phyloP scores from a whole-genome alignment of 1,139 yeast genomes.

The Lodderomyces theae region DNA sequence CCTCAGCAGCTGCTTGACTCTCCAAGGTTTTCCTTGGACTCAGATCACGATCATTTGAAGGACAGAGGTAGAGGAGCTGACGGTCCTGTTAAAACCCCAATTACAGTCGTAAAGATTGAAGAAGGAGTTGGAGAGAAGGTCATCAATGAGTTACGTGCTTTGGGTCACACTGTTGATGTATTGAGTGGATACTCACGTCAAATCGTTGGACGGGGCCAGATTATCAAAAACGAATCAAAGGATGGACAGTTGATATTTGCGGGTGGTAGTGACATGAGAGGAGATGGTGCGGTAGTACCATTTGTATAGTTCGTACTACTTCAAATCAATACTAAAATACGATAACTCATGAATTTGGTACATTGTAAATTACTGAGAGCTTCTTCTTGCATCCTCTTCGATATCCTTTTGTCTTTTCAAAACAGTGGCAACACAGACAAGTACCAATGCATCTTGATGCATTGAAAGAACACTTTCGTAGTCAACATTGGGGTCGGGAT shows the following conservation, averaged over 20 bases:
- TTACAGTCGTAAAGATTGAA: conserved; percentile 63
- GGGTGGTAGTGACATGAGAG: conserved; percentile 77
- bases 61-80: conserved; percentile 62
- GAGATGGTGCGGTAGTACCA: conserved; percentile 71
- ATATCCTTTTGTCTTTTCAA: conserved; percentile 15
- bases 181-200: conserved; percentile 47
- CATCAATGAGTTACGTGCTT: conserved; percentile 37
- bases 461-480: conserved; percentile 15
- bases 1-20: conserved; percentile 78
- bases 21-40: conserved; percentile 65
- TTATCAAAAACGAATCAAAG: conserved; percentile 49
- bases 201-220: conserved; percentile 71
- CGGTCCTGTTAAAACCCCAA: conserved; percentile 62
- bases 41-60: conserved; percentile 43
- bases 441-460: conserved; percentile 14
- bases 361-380: background rate
- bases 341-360: too few species aligned
- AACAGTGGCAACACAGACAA: conserved; percentile 16
- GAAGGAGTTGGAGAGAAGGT: conserved; percentile 54
- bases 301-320: conserved; percentile 11
- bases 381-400: conserved; percentile 17
- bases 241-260: conserved; percentile 49
- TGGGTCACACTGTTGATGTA: conserved; percentile 59
- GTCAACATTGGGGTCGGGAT: conserved; percentile 6
- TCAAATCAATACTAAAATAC: too few species aligned